A percentile compares a stretch with the other conserved stretches of the same genome.
These are phyloP conservation scores for Phtheirospermum japonicum DNA, from an alignment of 257 asterid genomes.

Conservation along the genomic window DNA sequence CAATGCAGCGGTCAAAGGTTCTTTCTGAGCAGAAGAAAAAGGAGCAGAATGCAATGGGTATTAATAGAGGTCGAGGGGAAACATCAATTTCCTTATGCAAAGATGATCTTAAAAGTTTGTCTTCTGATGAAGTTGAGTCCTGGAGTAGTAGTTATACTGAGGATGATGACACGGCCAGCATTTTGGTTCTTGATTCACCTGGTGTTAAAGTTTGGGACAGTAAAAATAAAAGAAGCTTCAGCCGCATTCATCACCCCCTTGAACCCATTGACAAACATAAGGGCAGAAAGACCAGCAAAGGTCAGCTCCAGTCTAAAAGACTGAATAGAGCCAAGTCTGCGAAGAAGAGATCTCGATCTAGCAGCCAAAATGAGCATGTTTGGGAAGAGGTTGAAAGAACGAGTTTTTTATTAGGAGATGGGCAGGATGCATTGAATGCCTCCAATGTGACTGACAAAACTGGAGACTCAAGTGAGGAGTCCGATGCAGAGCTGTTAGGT, in stretches of 20 bases:
- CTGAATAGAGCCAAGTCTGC: slow-evolving; percentile 48
- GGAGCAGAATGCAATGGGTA: slow-evolving; percentile 23
- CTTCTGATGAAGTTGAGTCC: slow-evolving; percentile 59
- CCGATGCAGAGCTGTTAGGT: slow-evolving; percentile 60
- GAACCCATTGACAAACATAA: slow-evolving; percentile 58
- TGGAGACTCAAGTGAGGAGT: slow-evolving; percentile 74
- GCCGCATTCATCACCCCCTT: slow-evolving; percentile 91
- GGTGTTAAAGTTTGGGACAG: slow-evolving; percentile 91
- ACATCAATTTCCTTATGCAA: neutral
- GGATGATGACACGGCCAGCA: slow-evolving; percentile 63
- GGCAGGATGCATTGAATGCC: slow-evolving; percentile 55
- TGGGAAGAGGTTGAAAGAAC: slow-evolving; percentile 90
- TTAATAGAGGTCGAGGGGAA: slow-evolving; percentile 27
- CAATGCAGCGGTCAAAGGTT: slow-evolving; percentile 44
- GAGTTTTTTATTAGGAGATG: slow-evolving; percentile 72
- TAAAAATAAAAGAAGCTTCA: slow-evolving; percentile 66
- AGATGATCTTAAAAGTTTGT: slow-evolving; percentile 40
- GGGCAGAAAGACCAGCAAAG: slow-evolving; percentile 50
- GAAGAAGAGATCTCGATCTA: slow-evolving; percentile 62
- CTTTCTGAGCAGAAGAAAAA: slow-evolving; percentile 39
- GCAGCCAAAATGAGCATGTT: slow-evolving; percentile 49
- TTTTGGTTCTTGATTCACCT: slow-evolving; percentile 89
- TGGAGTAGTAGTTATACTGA: slow-evolving; percentile 75
- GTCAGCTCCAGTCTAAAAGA: slow-evolving; percentile 44
- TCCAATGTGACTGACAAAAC: slow-evolving; percentile 41